A percentile compares a stretch with the other conserved stretches of the same genome.
Conservation (phyloP, 1,284 basidiomycete genomes). For the Pascua guehoae region DNA sequence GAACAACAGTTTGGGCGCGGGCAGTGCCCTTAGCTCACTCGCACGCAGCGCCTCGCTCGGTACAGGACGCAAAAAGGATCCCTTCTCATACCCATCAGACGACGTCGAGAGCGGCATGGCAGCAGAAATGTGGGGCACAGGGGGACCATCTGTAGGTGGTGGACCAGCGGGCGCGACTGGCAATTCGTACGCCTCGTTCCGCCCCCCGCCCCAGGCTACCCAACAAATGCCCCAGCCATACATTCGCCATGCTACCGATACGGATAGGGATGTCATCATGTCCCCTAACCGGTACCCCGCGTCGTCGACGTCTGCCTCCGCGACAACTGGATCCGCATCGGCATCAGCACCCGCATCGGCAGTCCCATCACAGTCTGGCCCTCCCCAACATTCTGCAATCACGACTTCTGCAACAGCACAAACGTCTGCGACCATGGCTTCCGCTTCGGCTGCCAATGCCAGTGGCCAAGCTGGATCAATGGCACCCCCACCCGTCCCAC, state of each 20-base stretch:
- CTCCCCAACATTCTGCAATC: not conserved
- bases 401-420: no score
- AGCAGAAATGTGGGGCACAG: conserved; percentile 18
- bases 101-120: conserved; percentile 48
- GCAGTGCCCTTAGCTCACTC: conserved; percentile 31
- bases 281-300: conserved; percentile 12
- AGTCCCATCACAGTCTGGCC: not conserved
- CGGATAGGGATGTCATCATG: conserved; percentile 28
- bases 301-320: not conserved
- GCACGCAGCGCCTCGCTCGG: conserved; percentile 44
- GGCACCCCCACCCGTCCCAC: no score
- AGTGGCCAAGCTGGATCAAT: no score
- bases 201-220: conserved; percentile 3
- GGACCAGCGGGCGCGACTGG: not conserved
- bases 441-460: no score
- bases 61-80: conserved; percentile 41
- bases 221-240: conserved; percentile 14
- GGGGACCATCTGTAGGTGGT: conserved; percentile 1
- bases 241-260: conserved; percentile 6
- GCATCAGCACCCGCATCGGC: not conserved
- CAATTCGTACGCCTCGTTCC: no score
- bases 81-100: conserved; percentile 45
- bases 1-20: conserved; percentile 4
- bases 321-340: no score
- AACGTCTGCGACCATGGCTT: no score